A percentile compares a stretch with the other conserved stretches of the same genome.
Evolutionary conservation across 495 filamentous ascomycete genomes (phyloP).

Genomic region (Aspergillus campestris): DNA sequence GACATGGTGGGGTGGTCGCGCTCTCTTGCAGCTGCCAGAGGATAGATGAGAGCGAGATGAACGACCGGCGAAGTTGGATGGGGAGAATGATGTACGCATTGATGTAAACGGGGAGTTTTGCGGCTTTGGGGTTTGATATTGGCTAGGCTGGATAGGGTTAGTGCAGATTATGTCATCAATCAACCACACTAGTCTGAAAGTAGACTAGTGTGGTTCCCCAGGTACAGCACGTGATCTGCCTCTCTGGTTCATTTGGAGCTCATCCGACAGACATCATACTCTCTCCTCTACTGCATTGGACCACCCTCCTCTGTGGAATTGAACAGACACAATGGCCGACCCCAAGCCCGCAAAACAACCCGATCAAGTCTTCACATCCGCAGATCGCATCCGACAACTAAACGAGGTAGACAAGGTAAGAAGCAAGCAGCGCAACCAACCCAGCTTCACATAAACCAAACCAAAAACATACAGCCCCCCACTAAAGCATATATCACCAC

Average conservation of each 20-base stretch:
- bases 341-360: constrained; percentile 10
- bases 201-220: constrained; percentile 9
- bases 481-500: neutral
- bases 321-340: constrained; percentile 11
- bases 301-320: neutral
- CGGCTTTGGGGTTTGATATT: constrained; percentile 11
- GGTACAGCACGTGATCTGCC: constrained; percentile 16
- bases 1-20: constrained; percentile 23
- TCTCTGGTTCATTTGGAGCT: too few species aligned
- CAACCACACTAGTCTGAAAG: neutral
- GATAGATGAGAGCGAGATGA: neutral
- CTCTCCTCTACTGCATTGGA: too few species aligned
- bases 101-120: neutral
- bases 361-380: constrained; percentile 43
- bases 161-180: too few species aligned
- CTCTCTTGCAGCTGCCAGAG: neutral
- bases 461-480: neutral
- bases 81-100: too few species aligned
- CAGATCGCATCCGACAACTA: constrained; percentile 70
- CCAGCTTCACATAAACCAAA: neutral
- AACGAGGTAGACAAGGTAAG: constrained; percentile 64
- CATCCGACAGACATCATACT: too few species aligned
- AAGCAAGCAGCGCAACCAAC: neutral
- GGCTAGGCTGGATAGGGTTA: neutral
- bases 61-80: neutral